These are phyloP conservation scores for Asterophora lycoperdoides DNA, from an alignment of 768 basidiomycete species.

Conservation along the genomic window DNA sequence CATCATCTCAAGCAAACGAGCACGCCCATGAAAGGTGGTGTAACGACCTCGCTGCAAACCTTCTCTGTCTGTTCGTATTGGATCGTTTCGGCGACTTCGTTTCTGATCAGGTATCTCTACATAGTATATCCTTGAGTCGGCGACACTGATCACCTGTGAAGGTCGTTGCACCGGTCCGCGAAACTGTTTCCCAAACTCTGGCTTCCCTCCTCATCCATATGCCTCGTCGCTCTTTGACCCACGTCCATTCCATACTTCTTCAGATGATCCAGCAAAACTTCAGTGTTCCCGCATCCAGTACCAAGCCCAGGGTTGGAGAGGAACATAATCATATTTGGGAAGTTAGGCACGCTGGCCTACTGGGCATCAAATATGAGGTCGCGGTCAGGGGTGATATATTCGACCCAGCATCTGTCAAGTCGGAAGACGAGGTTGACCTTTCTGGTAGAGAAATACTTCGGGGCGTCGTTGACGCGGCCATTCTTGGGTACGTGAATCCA, in stretches of 20 bases:
- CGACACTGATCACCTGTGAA: constrained; percentile 13
- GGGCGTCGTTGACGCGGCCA: constrained; percentile 85
- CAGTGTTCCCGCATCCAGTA: constrained; percentile 34
- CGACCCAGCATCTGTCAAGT: constrained; percentile 33
- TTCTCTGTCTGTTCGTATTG: constrained; percentile 86
- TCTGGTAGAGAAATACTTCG: constrained; percentile 57
- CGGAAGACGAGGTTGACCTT: constrained; percentile 33
- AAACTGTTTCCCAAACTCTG: constrained; percentile 91
- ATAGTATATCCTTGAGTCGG: neutral
- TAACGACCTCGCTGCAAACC: constrained; percentile 79
- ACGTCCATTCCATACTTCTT: constrained; percentile 79
- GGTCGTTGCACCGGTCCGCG: constrained; percentile 95
- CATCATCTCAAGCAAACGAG: constrained; percentile 54
- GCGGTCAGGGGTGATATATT: constrained; percentile 89
- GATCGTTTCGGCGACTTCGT: constrained; percentile 99
- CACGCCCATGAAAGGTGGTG: constrained; percentile 81
- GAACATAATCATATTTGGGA: constrained; percentile 83
- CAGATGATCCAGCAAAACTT: constrained; percentile 95
- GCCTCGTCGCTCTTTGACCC: constrained; percentile 71
- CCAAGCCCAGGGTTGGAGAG: constrained; percentile 27
- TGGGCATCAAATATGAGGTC: constrained; percentile 97
- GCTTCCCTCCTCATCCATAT: constrained; percentile 87
- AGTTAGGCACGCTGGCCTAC: constrained; percentile 93
- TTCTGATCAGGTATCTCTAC: constrained; percentile 65
- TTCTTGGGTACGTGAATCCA: constrained; percentile 67